These are phyloP conservation scores for Diplodia scrobiculata DNA, from an alignment of 2,329 filamentous ascomycete genomes.

Conservation along the genomic window DNA sequence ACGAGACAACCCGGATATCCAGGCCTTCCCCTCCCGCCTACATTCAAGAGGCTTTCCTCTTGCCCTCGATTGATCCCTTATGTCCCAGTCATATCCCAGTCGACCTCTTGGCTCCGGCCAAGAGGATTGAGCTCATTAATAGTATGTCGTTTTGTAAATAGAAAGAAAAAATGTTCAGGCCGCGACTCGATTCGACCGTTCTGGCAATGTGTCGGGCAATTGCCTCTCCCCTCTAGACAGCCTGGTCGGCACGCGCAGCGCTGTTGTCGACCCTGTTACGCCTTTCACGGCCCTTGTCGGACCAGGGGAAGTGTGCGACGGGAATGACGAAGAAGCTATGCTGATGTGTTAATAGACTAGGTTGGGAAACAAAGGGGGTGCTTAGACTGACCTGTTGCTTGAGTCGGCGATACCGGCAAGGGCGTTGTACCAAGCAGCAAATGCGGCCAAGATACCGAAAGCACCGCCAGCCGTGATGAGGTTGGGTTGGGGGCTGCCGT, in stretches of 20 bases:
- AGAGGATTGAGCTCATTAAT: neutral
- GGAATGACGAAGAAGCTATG: slow-evolving; percentile 88
- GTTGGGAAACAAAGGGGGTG: neutral
- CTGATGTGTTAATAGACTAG: neutral
- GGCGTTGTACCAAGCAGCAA: slow-evolving; percentile 59
- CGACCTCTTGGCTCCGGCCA: slow-evolving; percentile 5
- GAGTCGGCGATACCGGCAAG: slow-evolving; percentile 59
- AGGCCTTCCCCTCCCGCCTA: neutral
- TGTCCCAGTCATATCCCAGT: neutral
- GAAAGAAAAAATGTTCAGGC: neutral
- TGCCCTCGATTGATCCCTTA: neutral
- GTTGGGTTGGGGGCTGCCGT: slow-evolving; percentile 44
- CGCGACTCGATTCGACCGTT: neutral
- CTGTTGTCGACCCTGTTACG: slow-evolving; percentile 48
- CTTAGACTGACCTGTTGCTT: slow-evolving; percentile 49
- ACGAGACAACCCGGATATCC: neutral
- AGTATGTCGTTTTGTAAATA: slow-evolving; percentile 1
- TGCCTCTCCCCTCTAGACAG: slow-evolving; percentile 5
- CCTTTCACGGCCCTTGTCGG: slow-evolving; percentile 50
- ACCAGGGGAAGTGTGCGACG: slow-evolving; percentile 95
- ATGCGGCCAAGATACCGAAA: slow-evolving; percentile 57
- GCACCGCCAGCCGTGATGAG: slow-evolving; percentile 57
- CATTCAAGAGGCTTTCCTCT: neutral
- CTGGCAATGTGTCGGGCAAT: neutral
- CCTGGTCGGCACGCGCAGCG: slow-evolving; percentile 38